Evolutionary conservation across 192 early-diverging fungal genomes (phyloP), one percentile per base, ranked within the genome.

Genomic region (Entomortierella chlamydospora): DNA sequence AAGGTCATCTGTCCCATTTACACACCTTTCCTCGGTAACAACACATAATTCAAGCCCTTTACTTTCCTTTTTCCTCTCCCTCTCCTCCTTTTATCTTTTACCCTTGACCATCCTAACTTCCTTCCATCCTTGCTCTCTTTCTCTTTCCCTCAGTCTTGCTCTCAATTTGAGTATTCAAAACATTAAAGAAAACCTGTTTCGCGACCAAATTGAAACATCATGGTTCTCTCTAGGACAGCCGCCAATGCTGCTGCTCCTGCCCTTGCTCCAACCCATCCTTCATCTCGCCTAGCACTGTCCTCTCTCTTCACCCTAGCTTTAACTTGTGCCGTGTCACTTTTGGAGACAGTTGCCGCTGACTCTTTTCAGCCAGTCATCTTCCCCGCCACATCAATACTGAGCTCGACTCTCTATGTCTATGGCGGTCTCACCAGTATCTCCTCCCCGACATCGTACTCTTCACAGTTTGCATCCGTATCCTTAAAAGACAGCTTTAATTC

Each of bases 351-450:
- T 30, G 4, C 13, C 13, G 52, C 59, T 13, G 20, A 20, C 2
- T 5, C 64, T 1, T 78, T 58, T 15, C 60, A 69, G 23, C 67
- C 67, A 5, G 56, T 78, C 34, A 18, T 47, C 23, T 78, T 64
- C 49, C 29, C 74, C 8, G 41, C 74, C 1, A 61, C 74, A n/a
- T 61, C 74, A 43, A n/a, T 78, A 0, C 43, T 78, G 11, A 67
- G 61, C 7, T 50, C 43, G 12, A 20, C 55, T 4, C 67, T 78
- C 43, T 78, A 58, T 47, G 11, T 78, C 54, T 69, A 64, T 34
- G 74, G 74, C 15, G 74, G 74, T 13, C 57, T 63, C 43, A 69
- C 54, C 26, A 42, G 62, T 42, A 1, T 64, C n/a, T 34, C 74
- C 1, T 43, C 47, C 2, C 20, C 54, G 2, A 52, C 43, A 4